Conservation (phyloP, 2,329 filamentous ascomycete genomes). For the Penicillium sp. region DNA sequence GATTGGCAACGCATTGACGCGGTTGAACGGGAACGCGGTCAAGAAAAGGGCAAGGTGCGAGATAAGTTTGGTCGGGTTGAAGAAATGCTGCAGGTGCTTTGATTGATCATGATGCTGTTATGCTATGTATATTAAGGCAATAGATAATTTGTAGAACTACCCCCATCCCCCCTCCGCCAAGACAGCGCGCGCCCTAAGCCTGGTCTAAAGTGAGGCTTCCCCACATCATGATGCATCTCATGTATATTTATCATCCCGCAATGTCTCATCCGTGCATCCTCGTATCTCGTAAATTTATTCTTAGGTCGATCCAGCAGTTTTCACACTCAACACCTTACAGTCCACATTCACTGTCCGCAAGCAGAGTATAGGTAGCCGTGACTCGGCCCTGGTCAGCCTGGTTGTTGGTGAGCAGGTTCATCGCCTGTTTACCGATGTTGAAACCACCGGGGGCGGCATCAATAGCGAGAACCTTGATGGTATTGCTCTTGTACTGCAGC, state of each 20-base stretch:
- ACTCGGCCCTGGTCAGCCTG: slow-evolving; percentile 54
- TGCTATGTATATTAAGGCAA: slow-evolving; percentile 8
- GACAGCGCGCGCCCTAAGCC: too few species aligned
- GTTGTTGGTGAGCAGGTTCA: slow-evolving; percentile 54
- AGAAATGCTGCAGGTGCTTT: slow-evolving; percentile 60
- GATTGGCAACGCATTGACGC: slow-evolving; percentile 86
- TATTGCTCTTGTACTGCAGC: slow-evolving; percentile 51
- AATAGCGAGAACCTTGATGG: slow-evolving; percentile 55
- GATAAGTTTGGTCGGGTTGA: slow-evolving; percentile 66
- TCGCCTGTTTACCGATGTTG: slow-evolving; percentile 53
- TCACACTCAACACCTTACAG: too few species aligned
- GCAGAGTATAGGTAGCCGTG: slow-evolving; percentile 31
- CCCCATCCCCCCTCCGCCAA: background rate
- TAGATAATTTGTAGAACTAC: slow-evolving; percentile 5
- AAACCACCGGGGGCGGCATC: slow-evolving; percentile 53
- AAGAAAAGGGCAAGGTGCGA: slow-evolving; percentile 71
- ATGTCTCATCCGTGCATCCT: slow-evolving; percentile 6
- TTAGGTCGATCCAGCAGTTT: background rate
- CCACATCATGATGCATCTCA: background rate
- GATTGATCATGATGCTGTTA: slow-evolving; percentile 17
- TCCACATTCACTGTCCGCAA: slow-evolving; percentile 18
- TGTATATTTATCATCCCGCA: background rate
- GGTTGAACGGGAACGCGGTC: slow-evolving; percentile 72
- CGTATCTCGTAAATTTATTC: background rate
- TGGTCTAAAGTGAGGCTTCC: too few species aligned